Percentiles rank a stretch among this genome's conserved stretches.
These are phyloP conservation scores for Penicillium sp. DNA, from an alignment of 2,329 filamentous ascomycete genomes.

Conservation along the genomic window DNA sequence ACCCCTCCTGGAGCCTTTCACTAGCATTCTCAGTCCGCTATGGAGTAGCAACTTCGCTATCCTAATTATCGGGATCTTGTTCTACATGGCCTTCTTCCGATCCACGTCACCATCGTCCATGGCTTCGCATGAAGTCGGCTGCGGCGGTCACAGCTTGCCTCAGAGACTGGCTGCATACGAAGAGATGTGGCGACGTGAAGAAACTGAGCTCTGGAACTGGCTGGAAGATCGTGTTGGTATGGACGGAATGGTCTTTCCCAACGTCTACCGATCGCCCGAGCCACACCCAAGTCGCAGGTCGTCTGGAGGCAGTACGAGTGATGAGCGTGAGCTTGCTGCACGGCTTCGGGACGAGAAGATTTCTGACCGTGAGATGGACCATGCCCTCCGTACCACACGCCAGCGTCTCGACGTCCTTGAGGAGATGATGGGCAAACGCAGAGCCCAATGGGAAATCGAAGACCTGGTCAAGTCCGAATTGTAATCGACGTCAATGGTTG, in stretches of 20 bases:
- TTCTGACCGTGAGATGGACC: slow-evolving; percentile 69
- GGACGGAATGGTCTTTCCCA: slow-evolving; percentile 51
- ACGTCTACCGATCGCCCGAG: slow-evolving; percentile 27
- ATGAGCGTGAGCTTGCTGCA: slow-evolving; percentile 51
- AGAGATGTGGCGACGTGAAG: slow-evolving; percentile 85
- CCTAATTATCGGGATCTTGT: slow-evolving; percentile 66
- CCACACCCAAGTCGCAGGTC: slow-evolving; percentile 42
- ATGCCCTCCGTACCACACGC: slow-evolving; percentile 82
- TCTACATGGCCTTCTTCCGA: slow-evolving; percentile 73
- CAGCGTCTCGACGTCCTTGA: slow-evolving; percentile 77
- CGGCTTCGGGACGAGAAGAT: slow-evolving; percentile 64
- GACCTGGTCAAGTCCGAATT: slow-evolving; percentile 24
- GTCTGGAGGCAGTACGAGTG: slow-evolving; percentile 38
- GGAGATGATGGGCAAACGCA: slow-evolving; percentile 63
- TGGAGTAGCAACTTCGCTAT: slow-evolving; percentile 76
- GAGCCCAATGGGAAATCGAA: slow-evolving; percentile 24
- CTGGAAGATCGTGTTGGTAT: slow-evolving; percentile 80
- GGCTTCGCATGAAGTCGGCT: slow-evolving; percentile 38
- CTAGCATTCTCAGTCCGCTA: slow-evolving; percentile 67
- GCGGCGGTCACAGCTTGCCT: slow-evolving; percentile 47
- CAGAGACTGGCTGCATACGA: slow-evolving; percentile 82
- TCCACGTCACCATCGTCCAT: slow-evolving; percentile 32
- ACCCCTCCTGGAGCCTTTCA: slow-evolving; percentile 64
- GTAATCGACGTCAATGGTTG: slow-evolving; percentile 5
- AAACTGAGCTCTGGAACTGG: slow-evolving; percentile 90